Evolutionary conservation across 768 basidiomycete genomes (phyloP).

Genomic region (Lactifluus echinatus): DNA sequence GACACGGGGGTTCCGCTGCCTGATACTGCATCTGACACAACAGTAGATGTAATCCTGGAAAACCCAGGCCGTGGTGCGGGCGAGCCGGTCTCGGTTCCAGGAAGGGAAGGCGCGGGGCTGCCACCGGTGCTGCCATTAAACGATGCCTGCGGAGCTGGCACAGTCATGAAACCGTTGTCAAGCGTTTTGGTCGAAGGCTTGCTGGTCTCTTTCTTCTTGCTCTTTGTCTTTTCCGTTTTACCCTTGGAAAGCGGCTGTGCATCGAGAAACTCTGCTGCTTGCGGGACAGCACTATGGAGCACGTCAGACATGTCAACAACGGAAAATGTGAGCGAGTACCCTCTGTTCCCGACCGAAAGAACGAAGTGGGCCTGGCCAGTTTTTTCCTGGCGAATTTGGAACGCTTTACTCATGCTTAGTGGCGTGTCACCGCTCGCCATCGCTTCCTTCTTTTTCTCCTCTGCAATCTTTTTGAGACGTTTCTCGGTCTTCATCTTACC

Average conservation of each 20-base stretch:
- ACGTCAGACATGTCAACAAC: constrained; percentile 9
- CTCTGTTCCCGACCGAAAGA: constrained; percentile 86
- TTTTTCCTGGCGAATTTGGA: constrained; percentile 89
- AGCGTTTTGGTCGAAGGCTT: constrained; percentile 42
- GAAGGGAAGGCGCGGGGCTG: constrained; percentile 36
- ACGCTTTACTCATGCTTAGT: constrained; percentile 88
- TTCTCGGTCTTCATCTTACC: constrained; percentile 98
- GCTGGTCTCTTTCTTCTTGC: constrained; percentile 62
- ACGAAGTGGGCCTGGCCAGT: constrained; percentile 96
- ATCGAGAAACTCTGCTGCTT: constrained; percentile 72
- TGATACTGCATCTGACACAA: constrained; percentile 38
- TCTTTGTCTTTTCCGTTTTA: constrained; percentile 75
- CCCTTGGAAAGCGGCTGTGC: constrained; percentile 73
- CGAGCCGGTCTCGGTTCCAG: constrained; percentile 39
- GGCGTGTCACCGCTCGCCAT: constrained; percentile 97
- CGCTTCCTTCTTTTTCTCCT: constrained; percentile 88
- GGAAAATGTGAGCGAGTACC: constrained; percentile 36
- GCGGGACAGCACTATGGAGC: constrained; percentile 68
- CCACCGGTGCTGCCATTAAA: constrained; percentile 30
- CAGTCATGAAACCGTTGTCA: constrained; percentile 63
- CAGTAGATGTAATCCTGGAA: constrained; percentile 60
- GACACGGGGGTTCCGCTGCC: constrained; percentile 46
- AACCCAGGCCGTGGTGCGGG: constrained; percentile 68
- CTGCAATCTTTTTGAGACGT: constrained; percentile 91
- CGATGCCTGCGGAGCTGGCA: constrained; percentile 47